Evolutionary conservation across 129 eudicot genomes (phyloP).

Genomic region (Deinandra increscens): DNA sequence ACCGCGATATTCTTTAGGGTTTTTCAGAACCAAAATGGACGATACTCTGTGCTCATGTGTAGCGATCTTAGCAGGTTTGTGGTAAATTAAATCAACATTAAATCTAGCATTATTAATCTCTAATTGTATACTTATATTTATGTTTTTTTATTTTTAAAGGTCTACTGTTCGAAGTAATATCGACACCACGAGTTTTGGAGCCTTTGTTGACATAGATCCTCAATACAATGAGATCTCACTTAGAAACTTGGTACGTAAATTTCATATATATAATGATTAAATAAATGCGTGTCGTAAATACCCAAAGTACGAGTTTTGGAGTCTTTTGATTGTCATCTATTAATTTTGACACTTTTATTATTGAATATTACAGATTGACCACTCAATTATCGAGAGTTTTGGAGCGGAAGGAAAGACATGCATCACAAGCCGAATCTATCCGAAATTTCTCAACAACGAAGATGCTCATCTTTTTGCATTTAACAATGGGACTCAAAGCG

Average conservation of each 20-base stretch:
- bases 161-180: conserved; percentile 42
- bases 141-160: conserved; percentile 20
- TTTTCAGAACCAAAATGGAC: conserved; percentile 30
- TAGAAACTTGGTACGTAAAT: conserved; percentile 51
- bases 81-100: neutral
- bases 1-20: conserved; percentile 61
- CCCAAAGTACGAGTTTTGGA: too few species aligned
- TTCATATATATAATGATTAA: neutral
- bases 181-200: conserved; percentile 51
- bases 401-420: conserved; percentile 56
- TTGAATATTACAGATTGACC: conserved; percentile 46
- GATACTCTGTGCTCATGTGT: conserved; percentile 58
- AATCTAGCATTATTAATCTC: neutral
- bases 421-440: conserved; percentile 52
- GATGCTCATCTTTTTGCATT: conserved; percentile 47
- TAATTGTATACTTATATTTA: neutral
- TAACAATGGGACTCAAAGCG: conserved; percentile 45
- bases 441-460: conserved; percentile 31
- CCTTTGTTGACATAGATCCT: conserved; percentile 58
- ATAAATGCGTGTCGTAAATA: too few species aligned
- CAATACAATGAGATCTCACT: conserved; percentile 37
- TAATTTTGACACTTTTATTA: conserved; percentile 6
- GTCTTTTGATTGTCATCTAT: too few species aligned
- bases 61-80: conserved; percentile 59
- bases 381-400: conserved; percentile 59